A percentile compares a stretch with the other conserved stretches of the same genome.
Evolutionary conservation across 2,329 filamentous ascomycete species (phyloP).

Genomic region (Fusarium burgessii): DNA sequence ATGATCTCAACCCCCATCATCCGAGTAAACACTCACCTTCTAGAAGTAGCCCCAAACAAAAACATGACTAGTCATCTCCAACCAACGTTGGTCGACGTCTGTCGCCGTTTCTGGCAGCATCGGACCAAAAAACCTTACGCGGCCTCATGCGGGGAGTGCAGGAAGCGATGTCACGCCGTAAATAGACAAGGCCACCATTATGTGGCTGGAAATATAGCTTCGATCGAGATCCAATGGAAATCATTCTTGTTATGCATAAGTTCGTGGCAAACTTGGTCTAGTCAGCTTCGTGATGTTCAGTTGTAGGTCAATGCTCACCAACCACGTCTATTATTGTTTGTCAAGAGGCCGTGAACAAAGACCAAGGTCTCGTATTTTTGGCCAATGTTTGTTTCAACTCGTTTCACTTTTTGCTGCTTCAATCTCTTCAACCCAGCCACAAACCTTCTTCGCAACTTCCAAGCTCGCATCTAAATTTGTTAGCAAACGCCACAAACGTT

Average conservation of each 20-base stretch:
- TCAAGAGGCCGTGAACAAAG: not conserved
- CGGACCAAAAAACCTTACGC: constrained; percentile 11
- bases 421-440: constrained; percentile 31
- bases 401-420: constrained; percentile 16
- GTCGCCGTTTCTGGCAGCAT: constrained; percentile 20
- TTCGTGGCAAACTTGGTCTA: constrained; percentile 16
- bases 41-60: constrained; percentile 6
- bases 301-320: not conserved
- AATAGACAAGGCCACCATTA: constrained; percentile 2
- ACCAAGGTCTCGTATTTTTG: not conserved
- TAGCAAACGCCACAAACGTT: not conserved
- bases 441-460: constrained; percentile 34
- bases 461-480: constrained; percentile 30
- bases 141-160: constrained; percentile 21
- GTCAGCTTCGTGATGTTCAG: constrained; percentile 18
- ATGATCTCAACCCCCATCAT: not conserved
- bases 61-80: constrained; percentile 8
- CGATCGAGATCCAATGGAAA: constrained; percentile 20
- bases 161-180: constrained; percentile 15
- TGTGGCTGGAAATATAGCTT: constrained; percentile 13
- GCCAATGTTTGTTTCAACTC: not conserved
- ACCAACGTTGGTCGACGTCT: constrained; percentile 25
- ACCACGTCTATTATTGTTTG: constrained; percentile 6
- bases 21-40: constrained; percentile 15
- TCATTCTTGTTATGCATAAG: constrained; percentile 16